These are phyloP conservation scores for Clarireedia homoeocarpa DNA, from an alignment of 2,329 filamentous ascomycete species.

Conservation along the genomic window DNA sequence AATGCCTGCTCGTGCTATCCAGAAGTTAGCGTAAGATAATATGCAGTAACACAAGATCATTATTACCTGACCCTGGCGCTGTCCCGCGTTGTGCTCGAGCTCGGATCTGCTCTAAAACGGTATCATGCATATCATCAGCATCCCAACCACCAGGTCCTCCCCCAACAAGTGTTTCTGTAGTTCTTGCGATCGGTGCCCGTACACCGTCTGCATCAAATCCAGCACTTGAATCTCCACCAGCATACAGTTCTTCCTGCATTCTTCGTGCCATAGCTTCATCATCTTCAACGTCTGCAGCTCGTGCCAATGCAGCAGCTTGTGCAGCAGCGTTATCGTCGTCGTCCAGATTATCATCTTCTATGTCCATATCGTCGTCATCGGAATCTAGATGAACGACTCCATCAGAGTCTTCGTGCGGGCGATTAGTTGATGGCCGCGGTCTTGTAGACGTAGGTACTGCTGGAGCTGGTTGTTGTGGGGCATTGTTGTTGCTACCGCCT, in stretches of 20 bases:
- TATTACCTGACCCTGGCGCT: constrained; percentile 15
- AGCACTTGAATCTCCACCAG: constrained; percentile 38
- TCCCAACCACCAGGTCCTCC: constrained; percentile 51
- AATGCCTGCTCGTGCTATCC: constrained; percentile 47
- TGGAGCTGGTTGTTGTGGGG: constrained; percentile 19
- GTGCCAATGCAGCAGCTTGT: constrained; percentile 32
- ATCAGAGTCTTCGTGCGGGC: constrained; percentile 21
- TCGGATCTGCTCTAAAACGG: constrained; percentile 23
- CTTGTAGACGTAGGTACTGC: constrained; percentile 25
- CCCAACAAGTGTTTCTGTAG: constrained; percentile 76
- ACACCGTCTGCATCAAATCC: constrained; percentile 52
- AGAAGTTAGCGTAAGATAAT: constrained; percentile 7
- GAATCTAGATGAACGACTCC: constrained; percentile 34
- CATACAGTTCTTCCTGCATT: constrained; percentile 87
- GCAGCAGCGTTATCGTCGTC: constrained; percentile 27
- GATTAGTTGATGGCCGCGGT: constrained; percentile 16
- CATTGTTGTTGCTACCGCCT: constrained; percentile 27
- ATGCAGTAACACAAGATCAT: constrained; percentile 4
- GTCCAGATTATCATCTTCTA: constrained; percentile 34
- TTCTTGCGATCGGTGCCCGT: constrained; percentile 82
- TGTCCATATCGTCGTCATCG: constrained; percentile 56
- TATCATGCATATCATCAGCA: constrained; percentile 34
- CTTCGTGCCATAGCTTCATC: constrained; percentile 89
- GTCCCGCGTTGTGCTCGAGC: constrained; percentile 28
- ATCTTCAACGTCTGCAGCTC: constrained; percentile 62